Evolutionary conservation across 257 asterid genomes (phyloP).

Genomic region (Ilex aquifolium): DNA sequence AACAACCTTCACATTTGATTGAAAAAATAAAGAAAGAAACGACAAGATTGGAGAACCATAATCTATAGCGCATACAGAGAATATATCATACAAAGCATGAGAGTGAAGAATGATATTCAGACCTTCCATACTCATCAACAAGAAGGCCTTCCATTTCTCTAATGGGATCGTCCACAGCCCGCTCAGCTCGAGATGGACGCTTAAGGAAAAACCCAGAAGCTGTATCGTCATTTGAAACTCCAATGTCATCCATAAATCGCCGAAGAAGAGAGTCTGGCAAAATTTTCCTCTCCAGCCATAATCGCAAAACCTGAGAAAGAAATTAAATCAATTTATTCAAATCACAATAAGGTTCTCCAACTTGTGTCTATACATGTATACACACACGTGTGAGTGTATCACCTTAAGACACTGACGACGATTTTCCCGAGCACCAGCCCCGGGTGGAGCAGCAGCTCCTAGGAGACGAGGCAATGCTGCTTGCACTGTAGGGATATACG

Average conservation of each 20-base stretch:
- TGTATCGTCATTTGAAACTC: conserved; percentile 49
- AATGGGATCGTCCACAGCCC: conserved; percentile 92
- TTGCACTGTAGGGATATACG: conserved; percentile 86
- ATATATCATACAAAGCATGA: neutral
- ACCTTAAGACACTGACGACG: conserved; percentile 98
- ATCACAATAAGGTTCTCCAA: conserved; percentile 12
- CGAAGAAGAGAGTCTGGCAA: conserved; percentile 82
- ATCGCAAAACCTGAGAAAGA: conserved; percentile 64
- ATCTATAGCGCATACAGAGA: neutral
- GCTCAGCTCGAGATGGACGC: conserved; percentile 89
- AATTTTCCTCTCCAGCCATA: conserved; percentile 97
- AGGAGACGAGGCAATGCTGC: conserved; percentile 80
- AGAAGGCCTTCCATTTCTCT: conserved; percentile 98
- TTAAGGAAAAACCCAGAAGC: conserved; percentile 63
- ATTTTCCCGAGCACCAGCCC: conserved; percentile 79
- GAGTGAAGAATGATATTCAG: conserved; percentile 14
- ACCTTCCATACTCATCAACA: conserved; percentile 98
- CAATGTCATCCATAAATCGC: conserved; percentile 61
- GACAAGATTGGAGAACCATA: too few relatives aligned
- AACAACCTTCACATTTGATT: neutral
- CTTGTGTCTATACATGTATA: neutral
- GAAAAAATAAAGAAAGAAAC: neutral
- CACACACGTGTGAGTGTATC: conserved; percentile 2
- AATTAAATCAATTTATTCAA: neutral
- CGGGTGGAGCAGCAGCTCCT: conserved; percentile 91